Evolutionary conservation across 2,329 filamentous ascomycete genomes (phyloP).

Genomic region (Neocucurbitaria cava): DNA sequence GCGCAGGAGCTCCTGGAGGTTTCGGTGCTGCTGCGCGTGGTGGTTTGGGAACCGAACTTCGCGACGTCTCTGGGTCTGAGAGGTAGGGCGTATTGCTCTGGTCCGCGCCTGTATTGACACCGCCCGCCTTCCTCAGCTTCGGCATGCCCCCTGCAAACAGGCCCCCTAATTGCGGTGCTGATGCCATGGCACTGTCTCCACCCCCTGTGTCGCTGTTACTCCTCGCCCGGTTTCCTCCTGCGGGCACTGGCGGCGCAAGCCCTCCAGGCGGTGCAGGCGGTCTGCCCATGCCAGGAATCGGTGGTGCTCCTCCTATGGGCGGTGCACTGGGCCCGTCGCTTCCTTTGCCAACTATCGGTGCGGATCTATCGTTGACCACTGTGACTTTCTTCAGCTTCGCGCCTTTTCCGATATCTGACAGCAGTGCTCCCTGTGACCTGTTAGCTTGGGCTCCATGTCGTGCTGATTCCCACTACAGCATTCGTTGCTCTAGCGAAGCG

Average conservation of each 20-base stretch:
- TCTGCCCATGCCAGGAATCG: conserved; percentile 69
- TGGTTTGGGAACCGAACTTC: conserved; percentile 60
- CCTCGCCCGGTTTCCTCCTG: conserved; percentile 62
- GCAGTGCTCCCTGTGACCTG: conserved; percentile 74
- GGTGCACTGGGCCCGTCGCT: conserved; percentile 65
- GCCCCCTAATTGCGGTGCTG: conserved; percentile 79
- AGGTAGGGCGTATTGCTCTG: conserved; percentile 72
- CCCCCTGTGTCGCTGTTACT: conserved; percentile 80
- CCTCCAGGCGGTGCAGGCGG: conserved; percentile 64
- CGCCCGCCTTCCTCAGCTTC: conserved; percentile 87
- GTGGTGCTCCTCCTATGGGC: conserved; percentile 77
- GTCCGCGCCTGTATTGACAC: conserved; percentile 65
- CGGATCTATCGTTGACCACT: conserved; percentile 90
- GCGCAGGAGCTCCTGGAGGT: conserved; percentile 57
- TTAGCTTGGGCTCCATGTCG: conserved; percentile 31
- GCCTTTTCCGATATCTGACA: conserved; percentile 88
- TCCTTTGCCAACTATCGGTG: conserved; percentile 70
- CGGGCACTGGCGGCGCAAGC: conserved; percentile 74
- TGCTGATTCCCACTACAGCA: conserved; percentile 2
- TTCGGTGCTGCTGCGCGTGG: conserved; percentile 59
- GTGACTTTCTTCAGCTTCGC: conserved; percentile 77
- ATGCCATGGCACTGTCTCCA: conserved; percentile 32
- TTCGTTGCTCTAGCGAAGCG: background rate
- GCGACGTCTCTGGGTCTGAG: conserved; percentile 76
- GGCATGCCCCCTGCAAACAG: conserved; percentile 95